Conservation (phyloP, 805 yeast genomes). For the Lipomyces sp. region DNA sequence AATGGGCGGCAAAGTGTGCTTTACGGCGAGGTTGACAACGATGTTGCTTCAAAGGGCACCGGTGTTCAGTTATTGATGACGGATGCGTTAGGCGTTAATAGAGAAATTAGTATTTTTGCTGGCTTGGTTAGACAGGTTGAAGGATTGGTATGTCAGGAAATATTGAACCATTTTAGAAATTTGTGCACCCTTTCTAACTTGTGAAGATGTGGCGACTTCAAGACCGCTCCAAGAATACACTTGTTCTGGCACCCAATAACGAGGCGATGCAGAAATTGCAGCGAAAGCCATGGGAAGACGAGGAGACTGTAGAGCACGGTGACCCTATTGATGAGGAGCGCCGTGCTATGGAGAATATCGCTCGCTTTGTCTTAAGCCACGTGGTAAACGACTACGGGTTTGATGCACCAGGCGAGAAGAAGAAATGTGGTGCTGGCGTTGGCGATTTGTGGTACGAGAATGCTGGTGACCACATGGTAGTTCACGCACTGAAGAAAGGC, state of each 20-base stretch:
- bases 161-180: not conserved
- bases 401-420: conserved; percentile 19
- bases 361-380: conserved; percentile 67
- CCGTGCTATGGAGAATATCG: conserved; percentile 56
- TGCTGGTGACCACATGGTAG: conserved; percentile 26
- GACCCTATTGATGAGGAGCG: conserved; percentile 53
- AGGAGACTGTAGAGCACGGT: conserved; percentile 53
- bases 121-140: conserved; percentile 70
- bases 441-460: conserved; percentile 33
- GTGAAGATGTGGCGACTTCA: conserved; percentile 50
- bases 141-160: conserved; percentile 47
- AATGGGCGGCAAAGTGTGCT: conserved; percentile 25
- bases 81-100: conserved; percentile 47
- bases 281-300: conserved; percentile 84
- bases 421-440: conserved; percentile 26
- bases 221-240: conserved; percentile 48
- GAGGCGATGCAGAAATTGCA: conserved; percentile 57
- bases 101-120: conserved; percentile 64
- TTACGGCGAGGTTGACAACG: conserved; percentile 31
- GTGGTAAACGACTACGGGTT: conserved; percentile 49
- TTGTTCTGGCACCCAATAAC: conserved; percentile 76
- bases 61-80: conserved; percentile 47
- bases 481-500: conserved; percentile 16
- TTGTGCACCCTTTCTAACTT: conserved; percentile 1
- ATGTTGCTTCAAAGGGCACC: conserved; percentile 7